Evolutionary conservation across 108 stramenopile genomes (phyloP).

Genomic region (Cyclotella cryptica): DNA sequence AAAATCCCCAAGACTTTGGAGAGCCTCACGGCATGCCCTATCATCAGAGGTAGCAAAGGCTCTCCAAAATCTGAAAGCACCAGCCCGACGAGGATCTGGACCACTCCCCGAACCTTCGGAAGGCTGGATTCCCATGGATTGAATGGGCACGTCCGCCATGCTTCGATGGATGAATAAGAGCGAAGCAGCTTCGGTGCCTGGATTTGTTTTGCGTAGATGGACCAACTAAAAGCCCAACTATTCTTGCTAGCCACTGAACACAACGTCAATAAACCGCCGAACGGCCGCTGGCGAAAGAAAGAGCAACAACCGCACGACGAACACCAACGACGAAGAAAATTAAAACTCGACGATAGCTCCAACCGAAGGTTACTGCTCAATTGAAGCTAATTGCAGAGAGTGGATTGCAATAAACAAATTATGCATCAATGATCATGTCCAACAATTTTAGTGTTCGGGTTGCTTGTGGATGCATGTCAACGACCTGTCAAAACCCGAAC

Average conservation of each 20-base stretch:
- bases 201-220: background rate
- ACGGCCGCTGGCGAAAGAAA: too few species aligned
- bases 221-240: background rate
- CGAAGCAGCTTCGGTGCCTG: background rate
- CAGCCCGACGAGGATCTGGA: background rate
- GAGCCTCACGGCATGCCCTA: background rate
- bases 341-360: background rate
- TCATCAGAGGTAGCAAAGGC: background rate
- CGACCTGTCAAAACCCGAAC: background rate
- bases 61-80: background rate
- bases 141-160: background rate
- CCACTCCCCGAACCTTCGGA: background rate
- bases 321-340: too few species aligned
- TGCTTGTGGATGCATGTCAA: too few species aligned
- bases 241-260: background rate
- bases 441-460: background rate
- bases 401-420: conserved; percentile 3
- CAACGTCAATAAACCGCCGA: background rate
- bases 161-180: background rate
- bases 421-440: background rate
- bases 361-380: background rate
- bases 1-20: background rate
- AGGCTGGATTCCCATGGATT: background rate
- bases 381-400: conserved; percentile 1
- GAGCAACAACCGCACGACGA: background rate